Base-by-base conservation (phyloP, 1,139 yeast genomes). In the Eremothecium coryli region DNA sequence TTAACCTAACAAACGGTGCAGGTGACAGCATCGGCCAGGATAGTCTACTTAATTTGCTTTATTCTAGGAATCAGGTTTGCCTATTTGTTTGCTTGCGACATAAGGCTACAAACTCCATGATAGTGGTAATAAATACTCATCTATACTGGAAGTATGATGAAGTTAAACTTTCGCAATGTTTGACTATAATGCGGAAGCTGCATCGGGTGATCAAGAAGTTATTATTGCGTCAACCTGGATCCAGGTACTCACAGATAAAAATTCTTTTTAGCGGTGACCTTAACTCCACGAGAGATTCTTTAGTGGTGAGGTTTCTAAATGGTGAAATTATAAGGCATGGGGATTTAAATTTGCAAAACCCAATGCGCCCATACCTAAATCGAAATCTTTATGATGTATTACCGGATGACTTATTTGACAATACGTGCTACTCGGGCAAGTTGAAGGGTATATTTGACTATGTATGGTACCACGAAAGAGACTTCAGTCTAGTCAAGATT, bases 71-170 rank as follows among this genome's bases (percentile, higher is more conserved):
- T 45, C 76, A 76, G 16, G 79, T 74, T 5, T 76, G 73, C 1
- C 41, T 73, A 7, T 54, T 73, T 16, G 59, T 69, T 3, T 66
- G 68, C 16, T 49, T 73, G 18, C 52, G 57, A 38, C 79, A 74
- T 47, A 59, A 54, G 35, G 41, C 39, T 2, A 61, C 71, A 0
- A 53, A 58, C 11, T 59, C 64, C 27, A 44, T 52, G 2, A 50
- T 73, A 5, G 68, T 69, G 33, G 64, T 72, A 1, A 58, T 74
- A 11, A 74, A 73, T 42, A 73, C 80, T 1, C 81, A 74, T 50
- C 55, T 74, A n/a, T 74, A 74, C 48, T 74, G 81, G 81, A 65
- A 68, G 41, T 67, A 58, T 38, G 66, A 68, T 38, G 76, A 73
- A 43, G 76, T 74, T 15, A 73, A 72, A 45, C 54, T 73, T 10